Base-by-base conservation (phyloP, 208 protist species). In the Lotmaria passim region DNA sequence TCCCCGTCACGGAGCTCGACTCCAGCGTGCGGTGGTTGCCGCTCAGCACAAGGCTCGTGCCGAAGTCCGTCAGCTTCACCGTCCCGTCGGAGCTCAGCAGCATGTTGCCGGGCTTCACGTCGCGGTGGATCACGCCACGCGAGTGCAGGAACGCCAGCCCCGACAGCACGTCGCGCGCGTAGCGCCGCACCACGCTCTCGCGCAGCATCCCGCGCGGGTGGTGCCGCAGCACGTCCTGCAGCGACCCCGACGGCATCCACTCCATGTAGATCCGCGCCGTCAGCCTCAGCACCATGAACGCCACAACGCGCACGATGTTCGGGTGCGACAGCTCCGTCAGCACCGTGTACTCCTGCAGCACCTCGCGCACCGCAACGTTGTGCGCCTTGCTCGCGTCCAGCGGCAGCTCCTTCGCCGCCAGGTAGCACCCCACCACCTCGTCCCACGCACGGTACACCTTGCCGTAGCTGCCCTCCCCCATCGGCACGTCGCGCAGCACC, bases 51-150 rank as follows among this genome's bases (percentile, higher is more conserved):
- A 80, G 74, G 52, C 80, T 86, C 19, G 81, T 83, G 53, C 90
- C 92, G 66, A 97, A 94, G 75, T 97, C 90, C 10, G 82, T 91
- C 39, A 95, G 69, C 69, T 89, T 86, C 41, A 93, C 74, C 12
- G 73, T 63, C 43, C 87, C 76, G 44, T 95, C 83, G 12, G 60
- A 62, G 36, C 68, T 75, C n/a, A 94, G 79, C 38, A 96, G 77
- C 82, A 95, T 86, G 71, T 97, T 97, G 33, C 39, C 83, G n/a
- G 86, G 87, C 70, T 97, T 95, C 33, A 97, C 74, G 63, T 97
- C 92, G 43, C 90, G 77, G 75, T 97, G 92, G 36, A 90, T 62
- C 38, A 97, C 73, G 58, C 85, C 85, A 67, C 76, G 72, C 2
- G 58, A 44, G 79, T 94, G 90, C 39, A 93, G 66, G 69, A 83